These are phyloP conservation scores for Plantago major DNA, from an alignment of 257 asterid genomes.

Conservation along the genomic window DNA sequence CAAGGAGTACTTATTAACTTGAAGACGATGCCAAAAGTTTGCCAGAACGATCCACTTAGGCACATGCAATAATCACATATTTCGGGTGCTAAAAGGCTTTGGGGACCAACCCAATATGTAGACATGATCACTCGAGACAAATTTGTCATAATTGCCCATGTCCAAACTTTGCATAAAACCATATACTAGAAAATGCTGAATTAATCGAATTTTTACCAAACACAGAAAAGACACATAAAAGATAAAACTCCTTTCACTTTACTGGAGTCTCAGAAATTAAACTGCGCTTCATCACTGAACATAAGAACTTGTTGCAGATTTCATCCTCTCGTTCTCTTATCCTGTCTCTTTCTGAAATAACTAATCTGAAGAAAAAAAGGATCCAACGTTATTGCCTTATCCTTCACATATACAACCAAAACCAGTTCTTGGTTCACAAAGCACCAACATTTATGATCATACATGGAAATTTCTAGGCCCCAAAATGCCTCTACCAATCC, in stretches of 20 bases:
- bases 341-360: constrained; percentile 21
- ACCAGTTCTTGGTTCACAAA: constrained; percentile 51
- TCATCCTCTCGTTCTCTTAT: constrained; percentile 20
- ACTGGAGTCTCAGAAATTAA: background rate
- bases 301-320: constrained; percentile 9
- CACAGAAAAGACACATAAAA: background rate
- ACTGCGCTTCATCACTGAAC: background rate
- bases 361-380: background rate
- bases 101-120: constrained; percentile 18
- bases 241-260: background rate
- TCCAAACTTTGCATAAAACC: background rate
- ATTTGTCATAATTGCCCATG: constrained; percentile 8
- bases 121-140: background rate
- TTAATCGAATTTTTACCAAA: background rate
- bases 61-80: background rate
- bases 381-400: constrained; percentile 44
- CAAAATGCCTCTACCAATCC: constrained; percentile 20
- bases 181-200: background rate
- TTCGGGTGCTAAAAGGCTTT: background rate
- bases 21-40: too few relatives aligned
- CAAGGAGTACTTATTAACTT: too few relatives aligned
- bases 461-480: constrained; percentile 28
- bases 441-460: constrained; percentile 31
- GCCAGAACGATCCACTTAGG: background rate
- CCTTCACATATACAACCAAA: constrained; percentile 49